Evolutionary conservation across 768 basidiomycete species (phyloP).

Genomic region (Agaricus blazei): DNA sequence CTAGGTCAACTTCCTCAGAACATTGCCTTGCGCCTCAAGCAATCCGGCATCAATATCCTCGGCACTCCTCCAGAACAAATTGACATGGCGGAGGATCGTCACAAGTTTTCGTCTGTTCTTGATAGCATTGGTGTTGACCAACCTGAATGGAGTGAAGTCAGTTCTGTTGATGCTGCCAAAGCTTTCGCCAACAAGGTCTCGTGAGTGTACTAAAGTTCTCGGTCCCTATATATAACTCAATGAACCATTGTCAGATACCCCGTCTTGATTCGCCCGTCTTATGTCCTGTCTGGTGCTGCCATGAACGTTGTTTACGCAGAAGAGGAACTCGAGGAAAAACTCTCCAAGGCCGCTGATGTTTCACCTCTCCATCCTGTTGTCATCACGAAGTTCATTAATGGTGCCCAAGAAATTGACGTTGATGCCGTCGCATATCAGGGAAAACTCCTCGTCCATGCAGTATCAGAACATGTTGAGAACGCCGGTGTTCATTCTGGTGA

Average conservation of each 20-base stretch:
- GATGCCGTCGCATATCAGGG: constrained; percentile 96
- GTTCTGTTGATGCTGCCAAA: constrained; percentile 85
- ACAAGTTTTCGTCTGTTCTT: constrained; percentile 97
- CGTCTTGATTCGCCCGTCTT: constrained; percentile 96
- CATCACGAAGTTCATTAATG: constrained; percentile 97
- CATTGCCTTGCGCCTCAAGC: constrained; percentile 92
- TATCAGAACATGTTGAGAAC: constrained; percentile 98
- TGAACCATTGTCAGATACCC: constrained; percentile 64
- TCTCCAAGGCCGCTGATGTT: constrained; percentile 94
- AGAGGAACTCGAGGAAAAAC: constrained; percentile 81
- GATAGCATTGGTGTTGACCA: constrained; percentile 96
- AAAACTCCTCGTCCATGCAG: constrained; percentile 86
- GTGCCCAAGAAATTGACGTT: constrained; percentile 96
- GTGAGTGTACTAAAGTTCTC: constrained; percentile 29
- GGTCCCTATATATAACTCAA: background rate
- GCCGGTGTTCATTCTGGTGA: constrained; percentile 99
- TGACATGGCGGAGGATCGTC: constrained; percentile 96
- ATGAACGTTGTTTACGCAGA: constrained; percentile 99
- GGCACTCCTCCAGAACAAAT: constrained; percentile 95
- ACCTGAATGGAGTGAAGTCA: constrained; percentile 92
- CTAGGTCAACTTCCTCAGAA: constrained; percentile 96
- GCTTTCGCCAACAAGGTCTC: constrained; percentile 83
- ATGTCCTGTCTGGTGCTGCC: constrained; percentile 96
- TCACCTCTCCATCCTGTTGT: constrained; percentile 98
- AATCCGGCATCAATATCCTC: constrained; percentile 86